A percentile compares a stretch with the other conserved stretches of the same genome.
Evolutionary conservation across 2,329 filamentous ascomycete genomes (phyloP).

Genomic region (Hymenoscyphus fructigenus): DNA sequence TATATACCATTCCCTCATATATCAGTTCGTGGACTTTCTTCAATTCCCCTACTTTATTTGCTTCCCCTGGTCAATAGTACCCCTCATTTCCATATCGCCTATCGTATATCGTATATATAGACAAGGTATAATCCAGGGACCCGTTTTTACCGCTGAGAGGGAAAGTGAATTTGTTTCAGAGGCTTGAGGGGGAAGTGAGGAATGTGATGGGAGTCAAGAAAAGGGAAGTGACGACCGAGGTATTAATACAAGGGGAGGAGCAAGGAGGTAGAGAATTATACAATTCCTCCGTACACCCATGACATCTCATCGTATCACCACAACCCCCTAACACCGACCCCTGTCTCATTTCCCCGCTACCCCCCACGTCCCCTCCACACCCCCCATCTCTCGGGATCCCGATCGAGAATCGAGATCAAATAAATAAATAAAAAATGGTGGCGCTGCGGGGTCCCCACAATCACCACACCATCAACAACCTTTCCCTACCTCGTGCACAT

Average conservation of each 20-base stretch:
- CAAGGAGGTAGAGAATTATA: neutral
- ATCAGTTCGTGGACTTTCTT: neutral
- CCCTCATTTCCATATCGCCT: neutral
- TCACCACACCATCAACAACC: neutral
- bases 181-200: too few species aligned
- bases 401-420: neutral
- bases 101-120: neutral
- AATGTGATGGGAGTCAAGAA: too few species aligned
- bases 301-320: neutral
- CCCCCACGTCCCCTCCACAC: neutral
- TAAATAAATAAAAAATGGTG: neutral
- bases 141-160: too few species aligned
- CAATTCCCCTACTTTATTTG: neutral
- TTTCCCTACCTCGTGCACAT: neutral
- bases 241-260: too few species aligned
- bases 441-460: neutral
- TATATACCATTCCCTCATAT: neutral
- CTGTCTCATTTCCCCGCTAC: too few species aligned
- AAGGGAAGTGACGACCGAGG: too few species aligned
- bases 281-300: neutral
- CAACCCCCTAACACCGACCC: too few species aligned
- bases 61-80: neutral
- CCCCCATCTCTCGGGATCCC: neutral
- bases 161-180: too few species aligned
- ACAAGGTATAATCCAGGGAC: too few species aligned